Base-by-base conservation (phyloP, 768 basidiomycete species). In the Pleurotus sapidus region DNA sequence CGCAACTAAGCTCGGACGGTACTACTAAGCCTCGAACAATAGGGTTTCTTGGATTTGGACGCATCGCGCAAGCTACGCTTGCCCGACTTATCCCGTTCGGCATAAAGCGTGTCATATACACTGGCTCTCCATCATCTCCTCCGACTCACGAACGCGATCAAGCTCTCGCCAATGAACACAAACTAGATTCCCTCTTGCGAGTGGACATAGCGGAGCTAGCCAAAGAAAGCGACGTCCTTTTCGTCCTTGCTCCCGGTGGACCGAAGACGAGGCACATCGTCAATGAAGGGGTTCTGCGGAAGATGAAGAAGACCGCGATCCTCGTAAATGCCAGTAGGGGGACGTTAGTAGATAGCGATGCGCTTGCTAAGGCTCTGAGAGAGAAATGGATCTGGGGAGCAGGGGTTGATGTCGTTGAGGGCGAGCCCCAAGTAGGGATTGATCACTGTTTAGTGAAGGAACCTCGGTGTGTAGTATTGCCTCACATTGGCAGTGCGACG, bases 31-130 rank as follows among this genome's bases (percentile, higher is more conserved):
- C 60, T 6, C 84, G 87, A 43, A 95, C 87, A 1, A 84, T 87
- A 2, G 95, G 93, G 1, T 97, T 98, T 74, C 77, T 98, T 30
- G 97, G 97, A 11, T 98, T 98, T 63, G 96, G 96, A 5, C 85
- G 96, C 23, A 98, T 98, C 63, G 86, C 94, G 0, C 92, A 95
- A 64, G 88, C 88, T 18, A 90, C 89, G 0, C 81, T 96, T 42
- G 70, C 80, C 1, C 86, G 96, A 3, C 81, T 98, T 38, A 72
- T 90, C 8, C 84, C 91, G 0, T 98, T 98, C 67, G 93, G 89
- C 23, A 78, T 93, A 65, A 88, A 84, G 0, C 75, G 83, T 62
- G 87, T 85, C 61, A 61, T 95, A 43, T 96, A 94, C 72, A 68
- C 76, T 8, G 84, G 84, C 1, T 56, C 72, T 17, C 71, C 78